Evolutionary conservation across 768 basidiomycete genomes (phyloP), one percentile per base, ranked within the genome.

Genomic region (Astraeus odoratus): DNA sequence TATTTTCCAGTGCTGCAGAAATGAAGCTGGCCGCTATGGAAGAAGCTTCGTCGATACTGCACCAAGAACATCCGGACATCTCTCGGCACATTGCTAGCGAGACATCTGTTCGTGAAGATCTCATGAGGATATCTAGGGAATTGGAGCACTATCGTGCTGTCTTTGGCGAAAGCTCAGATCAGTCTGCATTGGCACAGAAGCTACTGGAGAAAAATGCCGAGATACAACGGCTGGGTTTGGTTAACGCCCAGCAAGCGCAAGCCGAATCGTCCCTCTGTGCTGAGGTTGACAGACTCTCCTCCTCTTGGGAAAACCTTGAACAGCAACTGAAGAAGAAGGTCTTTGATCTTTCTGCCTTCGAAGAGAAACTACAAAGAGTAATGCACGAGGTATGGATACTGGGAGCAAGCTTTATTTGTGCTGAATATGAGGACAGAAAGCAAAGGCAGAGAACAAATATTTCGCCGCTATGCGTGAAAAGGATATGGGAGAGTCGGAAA

Each of bases 381-480:
- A 67, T 67, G 15, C 72, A 80, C 19, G 93, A 95, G 63, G 93
- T 90, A 42, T 43, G 77, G 69, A 5, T 27, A 19, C 46, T 15
- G 15, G 6, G 8, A 12, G 25, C 33, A 24, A 19, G n/a, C 25
- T 25, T 18, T 8, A 24, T 3, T 18, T 10, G 24, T 7, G 27
- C 25, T 5, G 16, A 3, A 3, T 10, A 19, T 20, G 19, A 31
- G 19, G 13, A 27, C 65, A 97, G 91, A 90, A 89, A 83, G 88
- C 91, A 8, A 97, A 95, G 67, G 81, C 87, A 13, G 94, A 97
- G 48, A 95, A 93, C 70, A 97, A 94, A 63, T 98, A 80, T 59
- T 98, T 82, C 58, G 77, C 87, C 15, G 83, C 83, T 2, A 88
- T 95, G 83, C 81, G 92, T 24, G 82, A 85, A 46, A 92, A 86